A percentile compares a stretch with the other conserved stretches of the same genome.
Evolutionary conservation across 805 yeast species (phyloP).

Genomic region (Teunomyces kruisii): DNA sequence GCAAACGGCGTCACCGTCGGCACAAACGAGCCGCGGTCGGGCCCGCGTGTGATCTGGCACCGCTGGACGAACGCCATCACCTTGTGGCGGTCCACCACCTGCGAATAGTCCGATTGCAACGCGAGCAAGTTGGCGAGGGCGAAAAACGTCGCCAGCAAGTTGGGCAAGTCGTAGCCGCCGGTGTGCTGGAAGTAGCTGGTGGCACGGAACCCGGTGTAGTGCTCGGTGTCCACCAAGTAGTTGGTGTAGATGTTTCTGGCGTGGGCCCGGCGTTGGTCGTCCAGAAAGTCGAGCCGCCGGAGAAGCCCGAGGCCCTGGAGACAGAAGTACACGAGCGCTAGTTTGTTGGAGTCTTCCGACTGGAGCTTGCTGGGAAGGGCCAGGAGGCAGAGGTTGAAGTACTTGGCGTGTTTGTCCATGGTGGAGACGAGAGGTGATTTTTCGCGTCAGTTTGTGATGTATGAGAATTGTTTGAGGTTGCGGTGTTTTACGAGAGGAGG

Average conservation of each 20-base stretch:
- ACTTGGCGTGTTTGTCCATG: slow-evolving; percentile 38
- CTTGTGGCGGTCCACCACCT: slow-evolving; percentile 38
- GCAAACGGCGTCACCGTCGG: slow-evolving; percentile 26
- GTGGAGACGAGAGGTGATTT: background rate
- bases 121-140: slow-evolving; percentile 59
- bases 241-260: slow-evolving; percentile 49
- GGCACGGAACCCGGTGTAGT: slow-evolving; percentile 55
- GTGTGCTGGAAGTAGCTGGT: slow-evolving; percentile 45
- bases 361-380: slow-evolving; percentile 58
- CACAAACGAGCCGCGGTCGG: slow-evolving; percentile 30
- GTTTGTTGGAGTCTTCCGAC: slow-evolving; percentile 64
- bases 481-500: no score
- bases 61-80: slow-evolving; percentile 53
- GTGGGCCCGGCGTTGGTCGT: slow-evolving; percentile 26
- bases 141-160: slow-evolving; percentile 74
- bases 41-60: slow-evolving; percentile 53
- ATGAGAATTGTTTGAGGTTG: no score
- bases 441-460: background rate
- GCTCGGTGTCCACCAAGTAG: slow-evolving; percentile 31
- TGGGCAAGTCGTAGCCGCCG: slow-evolving; percentile 55
- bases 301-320: slow-evolving; percentile 58
- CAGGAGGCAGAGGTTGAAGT: slow-evolving; percentile 50
- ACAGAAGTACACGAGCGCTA: slow-evolving; percentile 71
- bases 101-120: slow-evolving; percentile 44
- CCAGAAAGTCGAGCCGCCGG: slow-evolving; percentile 29